Conservation (phyloP, 192 early-diverging fungal genomes). For the Spinellus fusiger region DNA sequence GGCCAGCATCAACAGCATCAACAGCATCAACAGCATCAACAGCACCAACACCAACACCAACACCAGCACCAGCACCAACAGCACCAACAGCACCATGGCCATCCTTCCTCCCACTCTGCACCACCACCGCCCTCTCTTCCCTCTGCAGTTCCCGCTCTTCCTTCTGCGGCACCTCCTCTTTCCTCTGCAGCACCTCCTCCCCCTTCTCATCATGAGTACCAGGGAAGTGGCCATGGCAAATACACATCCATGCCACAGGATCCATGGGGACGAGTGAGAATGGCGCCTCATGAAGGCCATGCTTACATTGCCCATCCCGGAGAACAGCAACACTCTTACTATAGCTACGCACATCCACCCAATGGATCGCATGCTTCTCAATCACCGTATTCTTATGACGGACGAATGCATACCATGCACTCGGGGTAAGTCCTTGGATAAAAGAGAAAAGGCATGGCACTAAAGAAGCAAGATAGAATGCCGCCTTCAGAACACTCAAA, state of each 20-base stretch:
- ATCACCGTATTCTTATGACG: constrained; percentile 7
- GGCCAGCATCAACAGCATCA: neutral
- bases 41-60: neutral
- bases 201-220: constrained; percentile 4
- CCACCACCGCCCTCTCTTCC: neutral
- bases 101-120: neutral
- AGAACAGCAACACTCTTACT: neutral
- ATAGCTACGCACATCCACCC: neutral
- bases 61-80: neutral
- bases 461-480: neutral
- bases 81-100: neutral
- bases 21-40: neutral
- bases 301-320: neutral
- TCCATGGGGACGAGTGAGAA: neutral
- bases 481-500: neutral
- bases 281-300: constrained; percentile 3
- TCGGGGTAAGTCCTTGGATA: neutral
- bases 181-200: neutral
- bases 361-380: neutral
- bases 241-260: too few relatives aligned
- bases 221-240: too few relatives aligned
- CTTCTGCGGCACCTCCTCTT: too few relatives aligned
- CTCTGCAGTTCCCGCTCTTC: too few relatives aligned
- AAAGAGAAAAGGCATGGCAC: neutral
- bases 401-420: neutral